Percentiles rank a stretch among this genome's conserved stretches.
Evolutionary conservation across 192 early-diverging fungal species (phyloP).

Genomic region (Spizellomyces punctatus): DNA sequence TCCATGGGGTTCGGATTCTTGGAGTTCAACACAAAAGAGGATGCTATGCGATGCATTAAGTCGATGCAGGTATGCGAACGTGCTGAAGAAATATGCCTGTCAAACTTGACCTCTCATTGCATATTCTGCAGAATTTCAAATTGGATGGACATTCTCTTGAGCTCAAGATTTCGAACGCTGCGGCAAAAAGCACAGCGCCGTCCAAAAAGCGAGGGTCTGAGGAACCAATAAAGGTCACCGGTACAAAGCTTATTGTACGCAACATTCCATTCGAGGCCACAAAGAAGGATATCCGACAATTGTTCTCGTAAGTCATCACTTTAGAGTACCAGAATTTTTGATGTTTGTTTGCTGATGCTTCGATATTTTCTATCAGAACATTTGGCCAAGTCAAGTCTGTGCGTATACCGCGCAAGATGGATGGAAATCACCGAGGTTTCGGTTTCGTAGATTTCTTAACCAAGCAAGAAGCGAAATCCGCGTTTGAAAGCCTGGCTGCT

Average conservation of each 20-base stretch:
- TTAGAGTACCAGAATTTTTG: neutral
- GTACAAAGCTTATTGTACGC: constrained; percentile 88
- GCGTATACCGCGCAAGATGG: constrained; percentile 91
- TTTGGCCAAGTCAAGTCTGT: constrained; percentile 96
- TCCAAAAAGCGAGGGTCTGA: constrained; percentile 28
- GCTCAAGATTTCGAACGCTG: constrained; percentile 86
- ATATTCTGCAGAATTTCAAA: constrained; percentile 52
- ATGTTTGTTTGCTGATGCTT: neutral
- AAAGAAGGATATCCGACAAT: constrained; percentile 86
- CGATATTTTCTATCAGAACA: constrained; percentile 51
- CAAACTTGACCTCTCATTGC: too few species aligned
- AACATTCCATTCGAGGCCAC: constrained; percentile 98
- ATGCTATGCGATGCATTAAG: constrained; percentile 82
- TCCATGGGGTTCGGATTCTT: constrained; percentile 99
- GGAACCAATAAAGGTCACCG: constrained; percentile 62
- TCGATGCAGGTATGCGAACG: constrained; percentile 70
- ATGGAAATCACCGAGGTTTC: constrained; percentile 94
- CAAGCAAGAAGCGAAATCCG: constrained; percentile 90
- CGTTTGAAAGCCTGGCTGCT: constrained; percentile 78
- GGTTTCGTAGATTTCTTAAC: constrained; percentile 98
- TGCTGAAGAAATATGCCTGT: too few species aligned
- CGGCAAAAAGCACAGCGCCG: constrained; percentile 45
- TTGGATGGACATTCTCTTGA: constrained; percentile 89
- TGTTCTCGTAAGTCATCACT: constrained; percentile 70
- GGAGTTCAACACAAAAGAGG: constrained; percentile 82